Evolutionary conservation across 208 protist species (phyloP).

Genomic region (Wallacemonas sp.): DNA sequence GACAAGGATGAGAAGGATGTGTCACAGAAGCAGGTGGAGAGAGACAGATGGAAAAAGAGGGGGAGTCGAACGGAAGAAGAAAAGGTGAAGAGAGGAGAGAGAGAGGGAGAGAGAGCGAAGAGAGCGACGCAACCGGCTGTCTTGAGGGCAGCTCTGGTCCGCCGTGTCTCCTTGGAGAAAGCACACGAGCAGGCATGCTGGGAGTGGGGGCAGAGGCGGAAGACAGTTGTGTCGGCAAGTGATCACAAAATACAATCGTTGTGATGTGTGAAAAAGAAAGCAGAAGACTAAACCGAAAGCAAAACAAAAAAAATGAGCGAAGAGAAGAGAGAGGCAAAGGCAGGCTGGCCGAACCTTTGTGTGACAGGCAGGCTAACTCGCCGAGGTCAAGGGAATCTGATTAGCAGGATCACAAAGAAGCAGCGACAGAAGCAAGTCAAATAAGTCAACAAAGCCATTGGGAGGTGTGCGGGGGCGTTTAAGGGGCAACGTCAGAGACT

Average conservation of each 20-base stretch:
- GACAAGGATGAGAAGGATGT: conserved; percentile 6
- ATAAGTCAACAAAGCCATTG: neutral
- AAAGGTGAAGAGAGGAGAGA: no score
- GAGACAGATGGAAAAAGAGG: neutral
- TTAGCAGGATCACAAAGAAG: conserved; percentile 9
- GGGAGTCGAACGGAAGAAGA: neutral
- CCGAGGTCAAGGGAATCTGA: neutral
- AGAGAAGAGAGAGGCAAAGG: conserved; percentile 7
- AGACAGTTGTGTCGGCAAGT: no score
- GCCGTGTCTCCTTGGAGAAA: no score
- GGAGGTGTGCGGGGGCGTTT: no score
- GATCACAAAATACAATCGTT: no score
- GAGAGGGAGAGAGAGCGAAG: no score
- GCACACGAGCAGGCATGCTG: no score
- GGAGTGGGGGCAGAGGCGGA: no score
- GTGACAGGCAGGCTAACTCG: no score
- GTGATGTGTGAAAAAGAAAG: conserved; percentile 1
- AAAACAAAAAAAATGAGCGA: conserved; percentile 13
- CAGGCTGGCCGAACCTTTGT: neutral
- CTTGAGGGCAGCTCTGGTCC: no score
- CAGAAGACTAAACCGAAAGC: conserved; percentile 7
- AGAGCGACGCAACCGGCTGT: no score
- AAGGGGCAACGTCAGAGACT: no score
- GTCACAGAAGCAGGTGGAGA: neutral
- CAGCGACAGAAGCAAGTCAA: conserved; percentile 23